Evolutionary conservation across 2,329 filamentous ascomycete genomes (phyloP).

Genomic region (Phialophora macrospora): DNA sequence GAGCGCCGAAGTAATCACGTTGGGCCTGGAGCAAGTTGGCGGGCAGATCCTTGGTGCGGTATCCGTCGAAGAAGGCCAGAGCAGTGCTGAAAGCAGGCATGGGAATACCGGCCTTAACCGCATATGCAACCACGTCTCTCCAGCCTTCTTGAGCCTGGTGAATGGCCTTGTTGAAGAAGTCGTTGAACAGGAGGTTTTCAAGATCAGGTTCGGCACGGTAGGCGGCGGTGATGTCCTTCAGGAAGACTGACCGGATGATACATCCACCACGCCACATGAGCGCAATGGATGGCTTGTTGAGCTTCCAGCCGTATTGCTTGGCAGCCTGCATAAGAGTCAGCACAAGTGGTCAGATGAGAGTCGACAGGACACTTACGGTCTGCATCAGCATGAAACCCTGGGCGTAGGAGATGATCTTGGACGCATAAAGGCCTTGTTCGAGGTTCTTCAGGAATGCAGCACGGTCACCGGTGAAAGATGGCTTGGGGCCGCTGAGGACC

Average conservation of each 20-base stretch:
- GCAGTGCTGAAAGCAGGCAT: slow-evolving; percentile 96
- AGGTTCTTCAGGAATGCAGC: slow-evolving; percentile 93
- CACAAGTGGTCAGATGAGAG: slow-evolving; percentile 13
- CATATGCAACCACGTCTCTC: slow-evolving; percentile 89
- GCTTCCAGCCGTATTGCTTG: slow-evolving; percentile 95
- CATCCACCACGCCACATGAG: slow-evolving; percentile 99
- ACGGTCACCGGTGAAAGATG: slow-evolving; percentile 86
- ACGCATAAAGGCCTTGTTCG: slow-evolving; percentile 97
- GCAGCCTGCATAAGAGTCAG: slow-evolving; percentile 67
- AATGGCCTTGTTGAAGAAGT: slow-evolving; percentile 99
- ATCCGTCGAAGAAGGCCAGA: slow-evolving; percentile 97
- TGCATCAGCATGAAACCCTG: slow-evolving; percentile 99
- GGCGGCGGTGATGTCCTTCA: slow-evolving; percentile 98
- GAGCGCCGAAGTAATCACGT: slow-evolving; percentile 98
- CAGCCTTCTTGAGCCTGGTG: slow-evolving; percentile 92
- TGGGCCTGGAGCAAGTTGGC: slow-evolving; percentile 98
- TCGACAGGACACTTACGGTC: slow-evolving; percentile 66
- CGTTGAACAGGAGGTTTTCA: slow-evolving; percentile 97
- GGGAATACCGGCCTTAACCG: slow-evolving; percentile 91
- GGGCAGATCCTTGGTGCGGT: slow-evolving; percentile 94
- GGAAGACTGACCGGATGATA: slow-evolving; percentile 99
- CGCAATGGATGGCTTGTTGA: slow-evolving; percentile 99
- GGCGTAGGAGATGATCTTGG: slow-evolving; percentile 99
- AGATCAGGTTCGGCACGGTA: slow-evolving; percentile 94
- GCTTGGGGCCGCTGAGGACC: slow-evolving; percentile 77